Percentiles rank a stretch among this genome's conserved stretches.
Conservation (phyloP, 768 basidiomycete species). For the Lyophyllum decastes region DNA sequence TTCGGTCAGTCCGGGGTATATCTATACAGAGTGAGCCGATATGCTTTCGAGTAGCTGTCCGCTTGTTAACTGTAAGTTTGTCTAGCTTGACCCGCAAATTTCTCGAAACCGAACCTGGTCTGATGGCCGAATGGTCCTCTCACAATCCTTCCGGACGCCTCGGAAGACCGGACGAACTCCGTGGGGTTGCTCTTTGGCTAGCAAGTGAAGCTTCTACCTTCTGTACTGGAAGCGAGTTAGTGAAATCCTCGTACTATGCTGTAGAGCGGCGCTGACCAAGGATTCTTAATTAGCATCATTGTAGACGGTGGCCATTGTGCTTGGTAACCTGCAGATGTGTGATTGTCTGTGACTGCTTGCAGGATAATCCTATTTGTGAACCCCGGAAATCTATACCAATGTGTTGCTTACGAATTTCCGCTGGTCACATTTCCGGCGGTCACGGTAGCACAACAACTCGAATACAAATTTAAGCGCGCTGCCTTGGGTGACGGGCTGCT, state of each 20-base stretch:
- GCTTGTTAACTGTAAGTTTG: not conserved
- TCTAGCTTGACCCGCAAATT: slow-evolving; percentile 62
- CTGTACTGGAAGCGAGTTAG: slow-evolving; percentile 11
- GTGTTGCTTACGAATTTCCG: too few relatives aligned
- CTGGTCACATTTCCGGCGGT: too few relatives aligned
- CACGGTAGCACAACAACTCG: too few relatives aligned
- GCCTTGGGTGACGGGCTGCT: too few relatives aligned
- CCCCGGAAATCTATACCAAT: too few relatives aligned
- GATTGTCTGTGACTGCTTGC: too few relatives aligned
- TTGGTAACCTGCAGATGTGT: not conserved
- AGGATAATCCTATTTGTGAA: too few relatives aligned
- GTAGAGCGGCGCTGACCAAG: not conserved
- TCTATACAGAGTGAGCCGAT: slow-evolving; percentile 57
- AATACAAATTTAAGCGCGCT: too few relatives aligned
- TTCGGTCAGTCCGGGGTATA: slow-evolving; percentile 70
- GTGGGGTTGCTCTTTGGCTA: slow-evolving; percentile 43
- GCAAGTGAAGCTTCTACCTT: slow-evolving; percentile 6
- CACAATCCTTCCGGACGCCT: slow-evolving; percentile 67
- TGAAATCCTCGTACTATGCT: not conserved
- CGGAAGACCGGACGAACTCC: slow-evolving; percentile 66
- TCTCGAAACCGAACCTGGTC: slow-evolving; percentile 53
- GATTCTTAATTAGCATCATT: not conserved
- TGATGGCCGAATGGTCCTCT: slow-evolving; percentile 55
- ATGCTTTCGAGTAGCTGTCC: not conserved
- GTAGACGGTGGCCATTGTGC: slow-evolving; percentile 9